These are phyloP conservation scores for Terfezia boudieri DNA, from an alignment of 495 filamentous ascomycete species.

Conservation along the genomic window DNA sequence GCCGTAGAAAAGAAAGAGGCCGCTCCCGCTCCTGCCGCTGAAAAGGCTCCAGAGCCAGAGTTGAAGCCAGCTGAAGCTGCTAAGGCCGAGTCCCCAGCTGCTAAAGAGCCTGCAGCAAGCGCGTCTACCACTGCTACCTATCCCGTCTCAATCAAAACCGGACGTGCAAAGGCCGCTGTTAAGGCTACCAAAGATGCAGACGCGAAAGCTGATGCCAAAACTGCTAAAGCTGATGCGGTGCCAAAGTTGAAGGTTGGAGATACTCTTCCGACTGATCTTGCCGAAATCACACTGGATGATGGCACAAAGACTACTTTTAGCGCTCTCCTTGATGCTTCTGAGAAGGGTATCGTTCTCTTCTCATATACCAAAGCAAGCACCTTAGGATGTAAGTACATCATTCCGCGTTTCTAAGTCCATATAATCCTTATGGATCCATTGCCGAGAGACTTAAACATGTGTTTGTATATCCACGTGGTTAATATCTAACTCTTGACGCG, in stretches of 20 bases:
- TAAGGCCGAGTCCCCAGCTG: constrained; percentile 12
- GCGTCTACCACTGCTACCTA: background rate
- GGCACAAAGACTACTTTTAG: constrained; percentile 54
- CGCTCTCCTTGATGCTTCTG: constrained; percentile 56
- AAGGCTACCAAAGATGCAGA: background rate
- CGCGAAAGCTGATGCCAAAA: background rate
- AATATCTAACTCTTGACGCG: background rate
- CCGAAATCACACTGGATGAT: constrained; percentile 61
- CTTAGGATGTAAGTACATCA: constrained; percentile 57
- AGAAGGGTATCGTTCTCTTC: constrained; percentile 72
- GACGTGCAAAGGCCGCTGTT: background rate
- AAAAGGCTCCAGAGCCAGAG: background rate
- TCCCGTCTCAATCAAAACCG: constrained; percentile 1
- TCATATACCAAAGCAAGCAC: constrained; percentile 60
- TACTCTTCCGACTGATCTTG: constrained; percentile 12
- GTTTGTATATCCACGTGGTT: background rate
- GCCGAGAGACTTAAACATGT: no score
- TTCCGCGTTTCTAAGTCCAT: background rate
- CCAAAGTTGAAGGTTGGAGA: constrained; percentile 31
- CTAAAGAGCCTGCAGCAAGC: constrained; percentile 13
- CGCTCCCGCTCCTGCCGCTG: background rate
- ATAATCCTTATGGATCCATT: background rate
- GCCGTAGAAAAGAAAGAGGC: constrained; percentile 22
- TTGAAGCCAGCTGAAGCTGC: constrained; percentile 4
- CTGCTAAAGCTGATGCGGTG: background rate